phyloP scores from a whole-genome alignment of 108 stramenopile species.

The Nitzschia putrida region DNA sequence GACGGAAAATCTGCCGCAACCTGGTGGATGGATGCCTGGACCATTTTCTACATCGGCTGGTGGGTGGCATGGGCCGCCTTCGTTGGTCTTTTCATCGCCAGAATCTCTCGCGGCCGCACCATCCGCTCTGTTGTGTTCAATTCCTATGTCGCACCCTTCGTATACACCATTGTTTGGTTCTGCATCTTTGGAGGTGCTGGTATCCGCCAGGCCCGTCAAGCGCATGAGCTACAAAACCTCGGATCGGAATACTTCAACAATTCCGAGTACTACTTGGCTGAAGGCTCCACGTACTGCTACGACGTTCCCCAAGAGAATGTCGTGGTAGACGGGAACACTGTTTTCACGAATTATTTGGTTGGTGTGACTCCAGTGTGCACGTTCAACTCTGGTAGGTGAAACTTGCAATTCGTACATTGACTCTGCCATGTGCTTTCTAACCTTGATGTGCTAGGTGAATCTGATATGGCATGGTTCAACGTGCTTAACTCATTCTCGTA shows the following conservation, averaged over 20 bases:
- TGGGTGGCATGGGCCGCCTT: conserved; percentile 69
- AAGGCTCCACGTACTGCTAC: conserved; percentile 35
- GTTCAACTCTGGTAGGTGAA: conserved; percentile 26
- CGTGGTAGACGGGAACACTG: conserved; percentile 14
- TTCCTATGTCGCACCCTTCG: conserved; percentile 33
- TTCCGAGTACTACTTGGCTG: conserved; percentile 26
- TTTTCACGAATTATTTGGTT: conserved; percentile 42
- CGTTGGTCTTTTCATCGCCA: conserved; percentile 70
- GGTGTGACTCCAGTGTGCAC: conserved; percentile 50
- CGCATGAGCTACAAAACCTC: conserved; percentile 36
- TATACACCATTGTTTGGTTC: conserved; percentile 58
- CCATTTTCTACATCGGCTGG: conserved; percentile 70
- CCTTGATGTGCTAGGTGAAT: not conserved
- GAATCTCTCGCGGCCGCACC: conserved; percentile 58
- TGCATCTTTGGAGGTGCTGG: conserved; percentile 58
- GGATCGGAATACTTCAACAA: conserved; percentile 28
- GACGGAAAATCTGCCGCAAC: conserved; percentile 43
- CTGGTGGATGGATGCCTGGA: conserved; percentile 62
- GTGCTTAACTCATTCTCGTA: conserved; percentile 51
- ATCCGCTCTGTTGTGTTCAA: conserved; percentile 46
- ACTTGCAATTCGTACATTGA: not conserved
- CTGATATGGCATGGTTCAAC: conserved; percentile 48
- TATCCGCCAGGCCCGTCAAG: conserved; percentile 52
- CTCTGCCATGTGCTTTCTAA: not conserved
- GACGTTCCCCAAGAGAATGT: conserved; percentile 53